Base-by-base conservation (phyloP, 1,284 basidiomycete genomes). In the Papiliotrema laurentii region DNA sequence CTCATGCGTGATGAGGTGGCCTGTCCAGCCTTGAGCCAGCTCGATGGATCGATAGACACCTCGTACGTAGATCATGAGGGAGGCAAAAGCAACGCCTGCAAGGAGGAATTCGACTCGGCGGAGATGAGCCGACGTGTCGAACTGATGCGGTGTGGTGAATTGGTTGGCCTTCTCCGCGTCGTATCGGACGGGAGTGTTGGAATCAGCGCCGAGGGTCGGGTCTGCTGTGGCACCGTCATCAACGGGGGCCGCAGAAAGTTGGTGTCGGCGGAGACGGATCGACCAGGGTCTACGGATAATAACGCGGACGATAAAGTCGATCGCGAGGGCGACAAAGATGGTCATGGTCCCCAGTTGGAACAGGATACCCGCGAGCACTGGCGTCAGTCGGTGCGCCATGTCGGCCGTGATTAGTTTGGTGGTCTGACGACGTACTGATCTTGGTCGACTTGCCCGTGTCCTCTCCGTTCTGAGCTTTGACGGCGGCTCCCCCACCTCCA, bases 401-500 rank as follows among this genome's bases (percentile, higher is more conserved):
- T 33, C 10, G 10, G 30, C 10, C 30, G 9, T 16, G 30, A 33
- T 38, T 38, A 22, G 16, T 5, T 24, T 7, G 18, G 10, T 14
- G 36, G 18, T 6, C 25, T 24, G 19, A 7, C 14, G 10, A 51
- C 59, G 40, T 43, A 61, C 59, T 63, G 47, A 63, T 54, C 24
- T 51, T 47, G 11, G 61, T 63, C 33, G 43, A 49, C 13, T 28
- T 33, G 11, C 44, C 50, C 2, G 61, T 63, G 50, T 50, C 39
- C 25, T 49, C 45, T 19, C 50, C 51, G 25, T 53, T 47, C 36
- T 59, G 33, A 7, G 61, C 61, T 16, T 52, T 43, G 4, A 58
- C 53, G 0, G 60, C 64, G 1, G 65, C 65, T 27, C 60, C 54
- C 0, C 64, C 72, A 18, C 71, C 73, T 4, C 73, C 73, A n/a